These are phyloP conservation scores for Ilex paraguariensis DNA, from an alignment of 305 asterid genomes.

Conservation along the genomic window DNA sequence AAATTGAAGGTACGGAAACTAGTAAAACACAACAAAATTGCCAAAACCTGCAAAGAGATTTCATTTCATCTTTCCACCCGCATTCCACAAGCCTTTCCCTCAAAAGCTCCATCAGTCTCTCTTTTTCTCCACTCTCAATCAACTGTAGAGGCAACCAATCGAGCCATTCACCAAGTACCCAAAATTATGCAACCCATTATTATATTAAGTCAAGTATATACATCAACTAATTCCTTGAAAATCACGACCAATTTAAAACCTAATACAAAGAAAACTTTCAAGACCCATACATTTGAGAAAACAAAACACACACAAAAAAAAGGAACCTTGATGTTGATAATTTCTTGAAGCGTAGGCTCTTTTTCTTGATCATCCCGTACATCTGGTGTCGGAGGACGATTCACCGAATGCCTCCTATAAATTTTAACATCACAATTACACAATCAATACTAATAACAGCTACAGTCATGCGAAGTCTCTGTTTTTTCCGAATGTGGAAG, in stretches of 20 bases:
- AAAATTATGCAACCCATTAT: not conserved
- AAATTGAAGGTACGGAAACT: not conserved
- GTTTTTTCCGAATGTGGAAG: too few relatives aligned
- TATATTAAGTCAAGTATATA: too few relatives aligned
- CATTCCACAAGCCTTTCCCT: conserved; percentile 51
- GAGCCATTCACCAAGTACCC: not conserved
- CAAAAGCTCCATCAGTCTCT: conserved; percentile 42
- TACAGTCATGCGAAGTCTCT: too few relatives aligned
- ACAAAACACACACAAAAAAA: not conserved
- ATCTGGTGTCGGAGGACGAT: conserved; percentile 55
- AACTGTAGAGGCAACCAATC: conserved; percentile 15
- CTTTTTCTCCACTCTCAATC: conserved; percentile 52
- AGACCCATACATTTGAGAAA: not conserved
- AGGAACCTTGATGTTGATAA: conserved; percentile 37
- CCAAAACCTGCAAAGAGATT: conserved; percentile 40
- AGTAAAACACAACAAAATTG: not conserved
- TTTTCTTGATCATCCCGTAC: conserved; percentile 28
- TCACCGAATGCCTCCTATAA: conserved; percentile 36
- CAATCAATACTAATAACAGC: too few relatives aligned
- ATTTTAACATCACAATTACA: too few relatives aligned
- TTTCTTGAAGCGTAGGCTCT: conserved; percentile 37
- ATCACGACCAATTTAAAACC: too few relatives aligned
- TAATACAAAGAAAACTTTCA: too few relatives aligned
- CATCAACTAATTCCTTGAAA: too few relatives aligned
- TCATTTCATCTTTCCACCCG: conserved; percentile 54